These are phyloP conservation scores for Beauveria caledonica DNA, from an alignment of 2,329 filamentous ascomycete genomes.

Conservation along the genomic window DNA sequence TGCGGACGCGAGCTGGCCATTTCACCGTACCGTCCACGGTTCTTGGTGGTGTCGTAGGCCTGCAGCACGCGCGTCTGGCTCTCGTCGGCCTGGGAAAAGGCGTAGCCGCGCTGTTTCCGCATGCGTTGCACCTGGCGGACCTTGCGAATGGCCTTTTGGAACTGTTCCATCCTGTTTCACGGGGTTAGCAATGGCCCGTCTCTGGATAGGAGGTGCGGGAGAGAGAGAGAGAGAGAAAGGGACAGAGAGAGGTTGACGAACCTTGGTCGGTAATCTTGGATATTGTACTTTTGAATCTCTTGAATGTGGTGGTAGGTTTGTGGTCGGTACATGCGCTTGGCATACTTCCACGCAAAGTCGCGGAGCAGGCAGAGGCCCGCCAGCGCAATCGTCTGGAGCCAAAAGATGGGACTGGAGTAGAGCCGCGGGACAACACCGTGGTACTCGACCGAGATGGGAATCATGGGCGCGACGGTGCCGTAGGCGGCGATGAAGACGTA, in stretches of 20 bases:
- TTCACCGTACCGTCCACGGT: conserved; percentile 88
- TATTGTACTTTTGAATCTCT: conserved; percentile 99
- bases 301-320: conserved; percentile 97
- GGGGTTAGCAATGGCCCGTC: not conserved
- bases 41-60: conserved; percentile 93
- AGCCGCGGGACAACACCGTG: conserved; percentile 73
- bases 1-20: conserved; percentile 55
- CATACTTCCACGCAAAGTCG: conserved; percentile 96
- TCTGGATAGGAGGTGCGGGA: too few relatives aligned
- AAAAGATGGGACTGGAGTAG: conserved; percentile 78
- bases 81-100: conserved; percentile 96
- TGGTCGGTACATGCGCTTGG: conserved; percentile 92
- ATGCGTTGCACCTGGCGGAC: conserved; percentile 97
- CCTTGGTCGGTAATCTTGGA: conserved; percentile 96
- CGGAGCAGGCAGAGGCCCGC: conserved; percentile 74
- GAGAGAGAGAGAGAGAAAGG: too few relatives aligned
- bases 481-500: conserved; percentile 84
- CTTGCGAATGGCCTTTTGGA: conserved; percentile 98
- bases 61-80: conserved; percentile 90
- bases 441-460: conserved; percentile 77
- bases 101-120: conserved; percentile 98
- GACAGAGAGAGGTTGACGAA: conserved; percentile 40
- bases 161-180: conserved; percentile 81
- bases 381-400: conserved; percentile 77
- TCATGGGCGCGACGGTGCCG: conserved; percentile 73